A percentile compares a stretch with the other conserved stretches of the same genome.
Conservation (phyloP, 331 rosid genomes). For the Spiraea crenata region DNA sequence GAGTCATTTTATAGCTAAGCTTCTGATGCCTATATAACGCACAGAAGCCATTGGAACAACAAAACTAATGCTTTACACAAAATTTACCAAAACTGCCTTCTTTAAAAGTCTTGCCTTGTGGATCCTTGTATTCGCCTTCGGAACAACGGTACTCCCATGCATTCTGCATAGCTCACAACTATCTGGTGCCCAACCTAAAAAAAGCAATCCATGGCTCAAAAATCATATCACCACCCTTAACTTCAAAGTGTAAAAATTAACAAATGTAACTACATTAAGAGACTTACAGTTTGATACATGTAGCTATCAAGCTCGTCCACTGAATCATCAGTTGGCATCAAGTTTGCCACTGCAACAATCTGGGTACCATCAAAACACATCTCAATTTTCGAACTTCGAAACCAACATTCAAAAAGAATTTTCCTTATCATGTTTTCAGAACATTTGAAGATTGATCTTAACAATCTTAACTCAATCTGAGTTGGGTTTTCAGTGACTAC, state of each 20-base stretch:
- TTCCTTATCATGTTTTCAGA: background rate
- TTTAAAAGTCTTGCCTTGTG: constrained; percentile 74
- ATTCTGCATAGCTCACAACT: constrained; percentile 75
- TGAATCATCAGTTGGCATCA: constrained; percentile 87
- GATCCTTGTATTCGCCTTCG: constrained; percentile 92
- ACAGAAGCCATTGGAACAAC: constrained; percentile 25
- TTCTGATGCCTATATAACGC: constrained; percentile 59
- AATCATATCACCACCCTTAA: background rate
- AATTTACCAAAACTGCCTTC: constrained; percentile 28
- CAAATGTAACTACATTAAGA: background rate
- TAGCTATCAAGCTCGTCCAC: constrained; percentile 94
- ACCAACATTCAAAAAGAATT: background rate
- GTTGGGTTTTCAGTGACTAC: background rate
- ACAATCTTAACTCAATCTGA: background rate
- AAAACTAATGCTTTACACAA: constrained; percentile 16
- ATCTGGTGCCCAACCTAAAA: constrained; percentile 96
- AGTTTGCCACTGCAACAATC: constrained; percentile 95
- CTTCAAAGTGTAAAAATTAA: background rate
- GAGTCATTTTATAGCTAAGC: constrained; percentile 76
- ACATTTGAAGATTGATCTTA: background rate
- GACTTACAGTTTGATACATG: constrained; percentile 91
- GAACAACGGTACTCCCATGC: constrained; percentile 96
- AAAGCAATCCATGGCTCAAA: constrained; percentile 23
- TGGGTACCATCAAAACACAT: constrained; percentile 20
- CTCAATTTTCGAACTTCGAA: background rate